Evolutionary conservation across 345 rosid species (phyloP), one percentile per base, ranked within the genome.

Genomic region (Eutrema heterophyllum): DNA sequence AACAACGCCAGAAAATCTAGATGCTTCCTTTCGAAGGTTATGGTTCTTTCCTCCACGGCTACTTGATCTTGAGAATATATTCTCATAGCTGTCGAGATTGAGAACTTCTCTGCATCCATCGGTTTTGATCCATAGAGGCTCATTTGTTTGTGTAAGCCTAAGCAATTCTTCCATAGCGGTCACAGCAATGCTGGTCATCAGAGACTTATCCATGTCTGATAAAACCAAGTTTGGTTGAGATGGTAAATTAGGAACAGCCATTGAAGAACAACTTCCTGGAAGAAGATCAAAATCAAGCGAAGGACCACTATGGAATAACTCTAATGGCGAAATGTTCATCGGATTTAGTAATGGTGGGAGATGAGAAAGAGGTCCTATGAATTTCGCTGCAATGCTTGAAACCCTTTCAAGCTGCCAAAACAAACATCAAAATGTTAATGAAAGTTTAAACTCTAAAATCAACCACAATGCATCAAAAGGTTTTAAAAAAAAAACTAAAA

Each of bases 281-380:
- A 87, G 96, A 79, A 87, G 91, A 81, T 95, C 97, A 41, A 95
- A 92, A 82, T 90, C 97, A 33, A 95, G 88, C 7, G 97, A 87
- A 72, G 97, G 92, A 54, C 71, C 72, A 5, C 81, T 85, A 9
- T 80, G 87, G 87, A 95, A 87, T 0, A 92, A 78, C 77, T 91
- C 98, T 75, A 89, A 70, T 6, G 98, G 86, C 30, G 97, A 80
- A 39, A 87, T 32, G 43, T 86, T 91, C 81, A 86, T 72, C 0
- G 89, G 86, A 39, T 86, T 96, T 35, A 87, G 87, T 15, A 75
- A n/a, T 0, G 97, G 97, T 55, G 93, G 92, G 43, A 92, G 96
- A 54, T 95, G 97, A 3, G 99, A 83, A 41, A 89, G 83, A 33
- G 97, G 98, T 81, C 99, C 99, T 11, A 88, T 84, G 87, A 88